Percentiles rank a stretch among this genome's conserved stretches.
Evolutionary conservation across 2,329 filamentous ascomycete species (phyloP).

Genomic region (Sporothrix phasma): DNA sequence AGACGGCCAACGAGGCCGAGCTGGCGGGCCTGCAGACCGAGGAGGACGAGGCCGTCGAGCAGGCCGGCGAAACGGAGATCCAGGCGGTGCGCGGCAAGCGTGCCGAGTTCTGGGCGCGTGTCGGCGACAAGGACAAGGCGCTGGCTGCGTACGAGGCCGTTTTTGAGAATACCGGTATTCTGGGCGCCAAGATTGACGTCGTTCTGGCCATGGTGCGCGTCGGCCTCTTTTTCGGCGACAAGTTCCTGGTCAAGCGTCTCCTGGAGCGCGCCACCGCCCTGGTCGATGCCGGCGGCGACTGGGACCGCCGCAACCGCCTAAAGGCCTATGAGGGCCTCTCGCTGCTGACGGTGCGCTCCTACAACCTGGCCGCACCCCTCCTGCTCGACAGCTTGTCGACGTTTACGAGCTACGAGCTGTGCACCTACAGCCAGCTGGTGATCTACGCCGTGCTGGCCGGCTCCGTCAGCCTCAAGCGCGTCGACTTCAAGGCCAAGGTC

Average conservation of each 20-base stretch:
- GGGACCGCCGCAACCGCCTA: slow-evolving; percentile 94
- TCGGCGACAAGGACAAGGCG: slow-evolving; percentile 97
- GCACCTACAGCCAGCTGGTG: slow-evolving; percentile 89
- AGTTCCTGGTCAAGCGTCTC: slow-evolving; percentile 83
- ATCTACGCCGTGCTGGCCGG: slow-evolving; percentile 93
- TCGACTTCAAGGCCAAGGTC: slow-evolving; percentile 98
- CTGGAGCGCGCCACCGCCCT: slow-evolving; percentile 81
- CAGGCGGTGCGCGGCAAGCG: slow-evolving; percentile 87
- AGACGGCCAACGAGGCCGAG: slow-evolving; percentile 69
- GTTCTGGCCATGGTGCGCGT: slow-evolving; percentile 94
- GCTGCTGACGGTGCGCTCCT: slow-evolving; percentile 82
- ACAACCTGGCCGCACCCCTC: slow-evolving; percentile 79
- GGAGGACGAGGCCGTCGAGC: slow-evolving; percentile 88
- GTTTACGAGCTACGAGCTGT: slow-evolving; percentile 97
- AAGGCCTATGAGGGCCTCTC: slow-evolving; percentile 98
- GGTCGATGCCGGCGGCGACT: slow-evolving; percentile 92
- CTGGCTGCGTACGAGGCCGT: slow-evolving; percentile 86
- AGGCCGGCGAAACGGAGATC: slow-evolving; percentile 92
- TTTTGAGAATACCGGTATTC: slow-evolving; percentile 92
- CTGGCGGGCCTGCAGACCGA: slow-evolving; percentile 70
- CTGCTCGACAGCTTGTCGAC: slow-evolving; percentile 95
- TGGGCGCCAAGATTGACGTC: slow-evolving; percentile 94
- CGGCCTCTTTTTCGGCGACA: slow-evolving; percentile 92
- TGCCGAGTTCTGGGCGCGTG: slow-evolving; percentile 90
- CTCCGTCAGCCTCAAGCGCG: slow-evolving; percentile 86